Conservation (phyloP, 768 basidiomycete genomes). For the Chalciporus pseudorubinellus region DNA sequence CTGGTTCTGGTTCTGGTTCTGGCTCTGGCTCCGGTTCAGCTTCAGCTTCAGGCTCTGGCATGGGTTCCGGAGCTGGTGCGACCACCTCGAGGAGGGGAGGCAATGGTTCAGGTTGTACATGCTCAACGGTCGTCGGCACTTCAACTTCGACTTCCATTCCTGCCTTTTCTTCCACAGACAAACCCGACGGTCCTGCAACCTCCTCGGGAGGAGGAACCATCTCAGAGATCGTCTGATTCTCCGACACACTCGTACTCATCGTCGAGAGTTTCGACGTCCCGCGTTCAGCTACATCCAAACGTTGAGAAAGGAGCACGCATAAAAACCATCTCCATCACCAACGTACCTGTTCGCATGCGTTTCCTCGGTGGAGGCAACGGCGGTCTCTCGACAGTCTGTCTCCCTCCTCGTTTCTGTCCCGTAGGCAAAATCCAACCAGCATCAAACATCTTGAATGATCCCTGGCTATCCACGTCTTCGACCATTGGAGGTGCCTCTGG, state of each 20-base stretch:
- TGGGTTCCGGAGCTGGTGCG: not conserved
- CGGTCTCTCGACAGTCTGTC: slow-evolving; percentile 45
- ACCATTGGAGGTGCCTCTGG: slow-evolving; percentile 55
- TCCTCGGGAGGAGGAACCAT: slow-evolving; percentile 26
- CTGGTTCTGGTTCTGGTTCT: not conserved
- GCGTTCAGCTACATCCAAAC: slow-evolving; percentile 25
- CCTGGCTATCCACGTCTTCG: slow-evolving; percentile 65
- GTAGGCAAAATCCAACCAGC: slow-evolving; percentile 84
- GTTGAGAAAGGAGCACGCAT: not conserved
- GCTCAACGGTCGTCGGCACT: slow-evolving; percentile 13
- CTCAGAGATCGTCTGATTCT: slow-evolving; percentile 39
- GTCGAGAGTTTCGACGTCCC: slow-evolving; percentile 44
- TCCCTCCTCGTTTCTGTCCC: slow-evolving; percentile 64
- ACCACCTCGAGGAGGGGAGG: not conserved
- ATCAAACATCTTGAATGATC: slow-evolving; percentile 81
- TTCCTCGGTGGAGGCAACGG: slow-evolving; percentile 54
- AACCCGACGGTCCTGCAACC: slow-evolving; percentile 23
- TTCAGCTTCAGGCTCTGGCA: not conserved
- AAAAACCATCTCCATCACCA: not conserved
- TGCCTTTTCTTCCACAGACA: slow-evolving; percentile 16
- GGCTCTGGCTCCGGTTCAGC: not conserved
- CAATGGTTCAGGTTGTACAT: slow-evolving; percentile 4
- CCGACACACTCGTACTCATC: slow-evolving; percentile 46
- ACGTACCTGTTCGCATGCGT: slow-evolving; percentile 45
- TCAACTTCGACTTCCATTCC: slow-evolving; percentile 10